Evolutionary conservation across 495 filamentous ascomycete genomes (phyloP), one percentile per base, ranked within the genome.

Genomic region (Aspergillus sclerotioniger): DNA sequence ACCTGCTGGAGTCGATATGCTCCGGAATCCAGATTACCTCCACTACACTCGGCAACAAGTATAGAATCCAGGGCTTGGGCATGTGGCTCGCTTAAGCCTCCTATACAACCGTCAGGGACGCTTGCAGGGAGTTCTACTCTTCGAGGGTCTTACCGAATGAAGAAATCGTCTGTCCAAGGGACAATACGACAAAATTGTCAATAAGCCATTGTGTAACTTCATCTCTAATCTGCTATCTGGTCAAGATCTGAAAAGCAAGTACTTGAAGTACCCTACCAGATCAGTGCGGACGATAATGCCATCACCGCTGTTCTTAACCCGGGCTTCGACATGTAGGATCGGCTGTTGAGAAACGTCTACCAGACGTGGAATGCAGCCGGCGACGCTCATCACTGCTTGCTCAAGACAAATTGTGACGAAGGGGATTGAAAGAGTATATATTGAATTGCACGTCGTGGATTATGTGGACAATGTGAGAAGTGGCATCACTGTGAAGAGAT

Each of bases 281-380:
- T 66, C 64, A 28, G 64, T 67, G 6, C 59, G 61, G 45, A 62
- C 28, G 28, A 64, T 61, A 21, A 67, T 53, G 51, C 56, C 57
- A 16, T 62, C 48, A 19, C 44, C 28, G 29, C 49, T 61, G 57
- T 33, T 53, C 35, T 61, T 62, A 10, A 64, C 57, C 15, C 62
- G 64, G 46, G 51, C 64, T 50, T 69, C 66, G 39, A 69, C 47
- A 32, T 69, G 67, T 10, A 69, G 58, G 28, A 61, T 44, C 21
- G 67, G 62, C 50, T 57, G 51, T 29, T 49, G 61, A 21, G 33
- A 32, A 43, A 45, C 33, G 12, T 63, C 54, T 41, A 41, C n/a
- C 3, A 13, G 13, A 32, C 47, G 25, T 50, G 25, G 16, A 31
- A 50, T 17, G 6, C 20, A 16, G 47, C 6, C 32, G 9, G 3